These are phyloP conservation scores for Cercospora citrullina DNA, from an alignment of 2,329 filamentous ascomycete genomes.

Conservation along the genomic window DNA sequence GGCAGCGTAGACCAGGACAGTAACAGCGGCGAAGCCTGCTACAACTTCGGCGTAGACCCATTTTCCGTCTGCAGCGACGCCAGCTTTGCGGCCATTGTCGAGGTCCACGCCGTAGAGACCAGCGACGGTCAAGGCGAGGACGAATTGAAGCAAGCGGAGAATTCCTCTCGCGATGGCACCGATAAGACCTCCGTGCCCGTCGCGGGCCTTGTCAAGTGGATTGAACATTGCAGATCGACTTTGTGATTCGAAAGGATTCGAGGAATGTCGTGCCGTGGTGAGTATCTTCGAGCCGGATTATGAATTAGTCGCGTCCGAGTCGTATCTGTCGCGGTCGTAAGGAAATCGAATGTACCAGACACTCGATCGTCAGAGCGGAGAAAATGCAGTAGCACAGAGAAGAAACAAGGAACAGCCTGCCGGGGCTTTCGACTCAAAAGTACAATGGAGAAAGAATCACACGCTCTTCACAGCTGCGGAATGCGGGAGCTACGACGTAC, in stretches of 20 bases:
- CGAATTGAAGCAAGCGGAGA: constrained; percentile 74
- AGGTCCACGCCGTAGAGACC: constrained; percentile 77
- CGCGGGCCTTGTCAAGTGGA: constrained; percentile 32
- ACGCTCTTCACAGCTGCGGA: not conserved
- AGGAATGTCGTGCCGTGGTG: not conserved
- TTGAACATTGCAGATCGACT: constrained; percentile 26
- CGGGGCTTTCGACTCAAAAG: not conserved
- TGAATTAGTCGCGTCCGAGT: constrained; percentile 1
- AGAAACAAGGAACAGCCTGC: not conserved
- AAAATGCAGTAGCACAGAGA: not conserved
- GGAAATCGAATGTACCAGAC: constrained; percentile 20
- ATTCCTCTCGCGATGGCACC: constrained; percentile 57
- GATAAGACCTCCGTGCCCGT: constrained; percentile 32
- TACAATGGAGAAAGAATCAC: not conserved
- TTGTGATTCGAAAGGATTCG: not conserved
- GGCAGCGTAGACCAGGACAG: constrained; percentile 61
- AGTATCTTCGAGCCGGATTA: not conserved
- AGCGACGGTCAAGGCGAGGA: constrained; percentile 72
- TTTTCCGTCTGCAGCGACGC: constrained; percentile 61
- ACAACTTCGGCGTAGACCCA: constrained; percentile 80
- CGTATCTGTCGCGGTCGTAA: not conserved
- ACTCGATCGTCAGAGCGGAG: constrained; percentile 10
- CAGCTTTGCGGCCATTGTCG: constrained; percentile 52
- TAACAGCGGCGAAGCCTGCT: constrained; percentile 64
- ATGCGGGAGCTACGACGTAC: not conserved